phyloP scores from a whole-genome alignment of 805 yeast species.

The Candida hungchunana region DNA sequence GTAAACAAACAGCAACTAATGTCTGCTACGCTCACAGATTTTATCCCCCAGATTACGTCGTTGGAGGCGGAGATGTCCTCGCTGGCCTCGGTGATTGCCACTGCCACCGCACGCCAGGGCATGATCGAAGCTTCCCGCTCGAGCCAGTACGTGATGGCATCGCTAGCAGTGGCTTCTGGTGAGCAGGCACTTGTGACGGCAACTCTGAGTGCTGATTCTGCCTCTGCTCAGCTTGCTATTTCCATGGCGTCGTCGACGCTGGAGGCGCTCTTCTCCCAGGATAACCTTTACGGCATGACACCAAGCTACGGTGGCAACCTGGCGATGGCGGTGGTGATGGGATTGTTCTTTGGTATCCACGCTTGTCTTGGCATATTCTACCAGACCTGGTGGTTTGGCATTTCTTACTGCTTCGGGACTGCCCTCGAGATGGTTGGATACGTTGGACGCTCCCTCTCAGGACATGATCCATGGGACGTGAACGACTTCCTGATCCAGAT shows the following conservation, averaged over 20 bases:
- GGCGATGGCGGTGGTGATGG: slow-evolving; percentile 55
- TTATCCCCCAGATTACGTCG: slow-evolving; percentile 17
- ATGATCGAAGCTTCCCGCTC: slow-evolving; percentile 19
- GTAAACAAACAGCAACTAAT: slow-evolving; percentile 1
- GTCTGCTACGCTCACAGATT: slow-evolving; percentile 9
- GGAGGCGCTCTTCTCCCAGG: slow-evolving; percentile 11
- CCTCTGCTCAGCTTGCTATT: slow-evolving; percentile 4
- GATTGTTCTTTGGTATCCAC: slow-evolving; percentile 40
- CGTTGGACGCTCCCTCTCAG: slow-evolving; percentile 50
- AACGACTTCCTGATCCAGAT: slow-evolving; percentile 58
- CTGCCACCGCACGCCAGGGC: slow-evolving; percentile 13
- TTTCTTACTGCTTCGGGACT: slow-evolving; percentile 50
- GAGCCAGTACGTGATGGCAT: slow-evolving; percentile 17
- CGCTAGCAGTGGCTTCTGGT: slow-evolving; percentile 13
- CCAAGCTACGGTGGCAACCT: slow-evolving; percentile 59
- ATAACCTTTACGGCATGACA: slow-evolving; percentile 34
- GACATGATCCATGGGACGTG: slow-evolving; percentile 31
- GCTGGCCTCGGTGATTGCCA: slow-evolving; percentile 15
- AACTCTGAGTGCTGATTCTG: slow-evolving; percentile 11
- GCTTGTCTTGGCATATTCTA: slow-evolving; percentile 38
- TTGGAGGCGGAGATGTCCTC: slow-evolving; percentile 13
- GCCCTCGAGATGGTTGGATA: slow-evolving; percentile 67
- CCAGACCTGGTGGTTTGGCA: slow-evolving; percentile 62
- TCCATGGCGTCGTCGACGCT: slow-evolving; percentile 14
- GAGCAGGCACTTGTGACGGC: slow-evolving; percentile 15